These are phyloP conservation scores for Thermothelomyces thermophilus DNA, from an alignment of 2,329 filamentous ascomycete genomes.

Conservation along the genomic window DNA sequence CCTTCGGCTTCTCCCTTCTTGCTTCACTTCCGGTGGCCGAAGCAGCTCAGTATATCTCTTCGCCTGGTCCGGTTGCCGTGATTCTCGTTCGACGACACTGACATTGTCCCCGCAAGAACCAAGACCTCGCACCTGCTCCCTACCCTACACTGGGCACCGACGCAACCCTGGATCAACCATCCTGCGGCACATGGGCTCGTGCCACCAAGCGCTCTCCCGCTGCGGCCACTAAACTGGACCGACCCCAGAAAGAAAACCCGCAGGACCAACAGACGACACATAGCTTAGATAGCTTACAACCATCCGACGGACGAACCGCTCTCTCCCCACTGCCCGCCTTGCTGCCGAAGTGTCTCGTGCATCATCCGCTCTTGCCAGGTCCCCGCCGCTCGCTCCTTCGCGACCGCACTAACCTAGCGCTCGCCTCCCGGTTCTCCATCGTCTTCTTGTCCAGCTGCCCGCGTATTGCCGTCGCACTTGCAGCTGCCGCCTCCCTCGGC, in stretches of 20 bases:
- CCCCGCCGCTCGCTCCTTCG: constrained; percentile 22
- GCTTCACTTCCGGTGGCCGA: background rate
- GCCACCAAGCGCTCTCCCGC: constrained; percentile 22
- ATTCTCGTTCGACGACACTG: constrained; percentile 4
- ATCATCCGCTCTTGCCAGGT: constrained; percentile 25
- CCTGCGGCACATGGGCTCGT: constrained; percentile 25
- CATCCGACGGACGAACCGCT: constrained; percentile 23
- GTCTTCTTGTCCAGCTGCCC: constrained; percentile 11
- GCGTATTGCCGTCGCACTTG: constrained; percentile 18
- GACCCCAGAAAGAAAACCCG: constrained; percentile 12
- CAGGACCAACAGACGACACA: constrained; percentile 11
- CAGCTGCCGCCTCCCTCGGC: constrained; percentile 15
- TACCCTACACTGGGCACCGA: no score
- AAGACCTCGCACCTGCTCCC: no score
- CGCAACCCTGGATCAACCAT: constrained; percentile 14
- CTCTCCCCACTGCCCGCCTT: constrained; percentile 21
- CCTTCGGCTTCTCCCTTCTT: constrained; percentile 6
- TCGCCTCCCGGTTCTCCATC: constrained; percentile 4
- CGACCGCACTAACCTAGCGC: constrained; percentile 18
- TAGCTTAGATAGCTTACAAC: constrained; percentile 11
- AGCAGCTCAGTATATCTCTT: background rate
- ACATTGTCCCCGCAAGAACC: background rate
- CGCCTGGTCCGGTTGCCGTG: constrained; percentile 6
- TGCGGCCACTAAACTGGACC: constrained; percentile 17
- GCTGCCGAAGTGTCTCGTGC: constrained; percentile 25